These are phyloP conservation scores for Aquilaria malaccensis DNA, from an alignment of 345 rosid genomes.

Conservation along the genomic window DNA sequence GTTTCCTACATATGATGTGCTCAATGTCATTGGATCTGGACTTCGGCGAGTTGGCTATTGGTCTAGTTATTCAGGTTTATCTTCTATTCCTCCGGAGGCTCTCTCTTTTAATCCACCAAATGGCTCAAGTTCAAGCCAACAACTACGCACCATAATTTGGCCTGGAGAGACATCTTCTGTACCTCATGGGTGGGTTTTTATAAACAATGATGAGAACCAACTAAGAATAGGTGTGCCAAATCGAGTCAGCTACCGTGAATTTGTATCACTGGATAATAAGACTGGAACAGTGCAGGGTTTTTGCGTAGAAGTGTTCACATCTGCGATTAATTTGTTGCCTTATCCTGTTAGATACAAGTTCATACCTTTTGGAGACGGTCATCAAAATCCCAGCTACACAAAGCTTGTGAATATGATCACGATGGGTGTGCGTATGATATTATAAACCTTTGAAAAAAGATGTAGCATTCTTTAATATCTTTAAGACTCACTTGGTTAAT, in stretches of 20 bases:
- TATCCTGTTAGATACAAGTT: conserved; percentile 66
- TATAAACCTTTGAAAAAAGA: not conserved
- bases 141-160: conserved; percentile 59
- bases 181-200: conserved; percentile 90
- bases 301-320: conserved; percentile 69
- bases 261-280: conserved; percentile 43
- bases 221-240: conserved; percentile 75
- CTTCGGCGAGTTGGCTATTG: conserved; percentile 62
- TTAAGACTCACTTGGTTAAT: not conserved
- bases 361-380: conserved; percentile 62
- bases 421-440: conserved; percentile 45
- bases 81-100: conserved; percentile 41
- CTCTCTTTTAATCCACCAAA: conserved; percentile 15
- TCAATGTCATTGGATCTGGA: conserved; percentile 43
- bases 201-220: conserved; percentile 43
- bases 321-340: conserved; percentile 60
- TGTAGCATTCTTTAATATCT: not conserved
- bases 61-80: conserved; percentile 47
- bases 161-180: conserved; percentile 60
- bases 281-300: conserved; percentile 54
- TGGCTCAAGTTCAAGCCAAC: conserved; percentile 28
- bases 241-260: conserved; percentile 68
- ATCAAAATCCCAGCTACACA: conserved; percentile 52
- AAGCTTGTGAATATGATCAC: conserved; percentile 46
- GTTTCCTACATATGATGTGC: conserved; percentile 59